These are phyloP conservation scores for Diaporthe capsici DNA, from an alignment of 2,329 filamentous ascomycete genomes.

Conservation along the genomic window DNA sequence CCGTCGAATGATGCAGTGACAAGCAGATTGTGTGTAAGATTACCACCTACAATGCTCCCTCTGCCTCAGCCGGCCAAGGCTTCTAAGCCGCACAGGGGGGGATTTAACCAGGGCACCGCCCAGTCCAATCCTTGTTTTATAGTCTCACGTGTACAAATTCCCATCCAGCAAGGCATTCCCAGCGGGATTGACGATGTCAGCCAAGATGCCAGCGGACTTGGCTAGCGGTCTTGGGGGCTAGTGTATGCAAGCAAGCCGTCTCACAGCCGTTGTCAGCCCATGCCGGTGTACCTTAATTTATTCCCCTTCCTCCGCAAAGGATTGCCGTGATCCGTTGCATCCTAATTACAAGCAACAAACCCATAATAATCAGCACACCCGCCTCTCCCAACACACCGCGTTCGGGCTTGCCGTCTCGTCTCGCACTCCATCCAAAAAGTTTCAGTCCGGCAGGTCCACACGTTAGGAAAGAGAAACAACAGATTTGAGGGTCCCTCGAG, in stretches of 20 bases:
- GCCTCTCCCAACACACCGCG: not conserved
- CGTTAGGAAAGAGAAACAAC: not conserved
- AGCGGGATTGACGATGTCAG: slow-evolving; percentile 16
- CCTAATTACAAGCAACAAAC: not conserved
- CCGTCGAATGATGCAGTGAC: slow-evolving; percentile 12
- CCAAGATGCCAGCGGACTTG: not conserved
- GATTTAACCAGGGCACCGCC: not conserved
- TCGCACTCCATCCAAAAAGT: not conserved
- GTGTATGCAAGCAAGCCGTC: not conserved
- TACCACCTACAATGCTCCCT: not conserved
- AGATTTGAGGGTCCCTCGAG: not conserved
- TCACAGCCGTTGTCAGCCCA: not conserved
- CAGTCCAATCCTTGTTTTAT: slow-evolving; percentile 10
- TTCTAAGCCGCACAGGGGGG: not conserved
- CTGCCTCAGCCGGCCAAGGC: slow-evolving; percentile 1
- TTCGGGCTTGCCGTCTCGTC: not conserved
- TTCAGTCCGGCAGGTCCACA: not conserved
- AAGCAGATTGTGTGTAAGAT: slow-evolving; percentile 9
- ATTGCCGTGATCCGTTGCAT: slow-evolving; percentile 1
- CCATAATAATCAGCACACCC: not conserved
- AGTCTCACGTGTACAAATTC: slow-evolving; percentile 18
- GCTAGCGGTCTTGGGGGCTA: not conserved
- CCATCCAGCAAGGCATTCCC: not conserved
- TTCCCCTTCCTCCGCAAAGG: not conserved
- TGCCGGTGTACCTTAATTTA: slow-evolving; percentile 5